Conservation (phyloP, 2,329 filamentous ascomycete genomes). For the Sporothrix sp. region DNA sequence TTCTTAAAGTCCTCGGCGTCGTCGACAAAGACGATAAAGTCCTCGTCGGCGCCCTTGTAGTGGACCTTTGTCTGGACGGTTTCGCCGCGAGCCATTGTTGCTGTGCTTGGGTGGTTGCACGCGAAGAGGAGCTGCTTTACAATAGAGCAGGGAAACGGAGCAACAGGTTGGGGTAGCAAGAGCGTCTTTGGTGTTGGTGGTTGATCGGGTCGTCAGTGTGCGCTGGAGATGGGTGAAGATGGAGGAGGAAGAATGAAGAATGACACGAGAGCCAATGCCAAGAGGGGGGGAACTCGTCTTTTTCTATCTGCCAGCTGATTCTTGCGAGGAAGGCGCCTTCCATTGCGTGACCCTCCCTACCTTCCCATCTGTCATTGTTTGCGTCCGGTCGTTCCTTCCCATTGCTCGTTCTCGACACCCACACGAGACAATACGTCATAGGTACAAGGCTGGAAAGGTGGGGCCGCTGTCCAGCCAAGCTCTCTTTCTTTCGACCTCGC, state of each 20-base stretch:
- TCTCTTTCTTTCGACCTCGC: not conserved
- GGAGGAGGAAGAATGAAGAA: not conserved
- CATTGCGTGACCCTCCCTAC: not conserved
- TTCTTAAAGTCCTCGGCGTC: constrained; percentile 57
- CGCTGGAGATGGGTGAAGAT: no score
- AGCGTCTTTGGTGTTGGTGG: no score
- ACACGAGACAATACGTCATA: constrained; percentile 16
- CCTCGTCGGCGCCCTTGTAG: constrained; percentile 62
- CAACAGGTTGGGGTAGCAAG: not conserved
- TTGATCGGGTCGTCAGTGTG: no score
- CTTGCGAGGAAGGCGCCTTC: not conserved
- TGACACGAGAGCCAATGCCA: not conserved
- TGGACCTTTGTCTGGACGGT: constrained; percentile 65
- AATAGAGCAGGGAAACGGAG: no score
- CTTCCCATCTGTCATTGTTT: not conserved
- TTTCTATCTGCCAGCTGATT: constrained; percentile 4
- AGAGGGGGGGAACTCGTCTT: not conserved
- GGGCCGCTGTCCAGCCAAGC: not conserved
- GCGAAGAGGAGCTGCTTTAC: no score
- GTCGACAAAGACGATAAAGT: constrained; percentile 52
- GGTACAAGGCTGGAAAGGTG: constrained; percentile 1
- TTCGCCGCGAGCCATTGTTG: constrained; percentile 65
- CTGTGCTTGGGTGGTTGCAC: not conserved
- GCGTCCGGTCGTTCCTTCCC: not conserved
- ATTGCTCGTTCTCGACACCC: constrained; percentile 11